Evolutionary conservation across 1,139 yeast genomes (phyloP), one percentile per base, ranked within the genome.

Genomic region (Casaregolazyma suthepensis): DNA sequence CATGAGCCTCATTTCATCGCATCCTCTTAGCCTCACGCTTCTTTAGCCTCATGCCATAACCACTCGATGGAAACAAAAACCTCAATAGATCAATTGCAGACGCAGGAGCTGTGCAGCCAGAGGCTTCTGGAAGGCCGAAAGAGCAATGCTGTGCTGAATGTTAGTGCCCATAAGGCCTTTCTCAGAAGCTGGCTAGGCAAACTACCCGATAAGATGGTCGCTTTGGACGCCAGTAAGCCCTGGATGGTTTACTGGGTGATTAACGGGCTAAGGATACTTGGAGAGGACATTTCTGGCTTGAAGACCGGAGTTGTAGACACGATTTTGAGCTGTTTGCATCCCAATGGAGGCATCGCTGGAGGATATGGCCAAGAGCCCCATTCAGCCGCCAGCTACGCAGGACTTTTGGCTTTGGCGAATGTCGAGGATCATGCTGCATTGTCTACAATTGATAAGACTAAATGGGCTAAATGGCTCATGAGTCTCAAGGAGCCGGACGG

Each of bases 201-300:
- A 29, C 74, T 87, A 29, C 86, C 90, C 0, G 61, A 67, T 2
- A 63, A 70, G 46, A 79, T 75, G 68, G 69, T 71, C 49, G 71
- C 74, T 0, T 73, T 88, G 48, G 98, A 93, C 69, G 93, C 97
- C 0, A 87, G 95, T 22, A 91, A 87, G 58, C 84, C 96, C 0
- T 94, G 99, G 99, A 72, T 93, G 68, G 58, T 86, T 2, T 91
- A 87, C 68, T 93, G 99, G 99, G 70, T 85, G 1, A 63, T 80
- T 44, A 90, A 89, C 65, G 75, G 90, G 0, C 60, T 77, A 47
- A 61, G 67, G 4, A 54, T 81, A 2, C 58, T 83, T 22, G 75
- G 74, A 0, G 62, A 60, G n/a, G 66, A 66, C 17, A 56, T 61
- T n/a, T 49, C 52, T 1, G 61, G 60, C 10, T 52, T 57, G 56